phyloP scores from a whole-genome alignment of 2,329 filamentous ascomycete genomes.

The Venturia carpophila region DNA sequence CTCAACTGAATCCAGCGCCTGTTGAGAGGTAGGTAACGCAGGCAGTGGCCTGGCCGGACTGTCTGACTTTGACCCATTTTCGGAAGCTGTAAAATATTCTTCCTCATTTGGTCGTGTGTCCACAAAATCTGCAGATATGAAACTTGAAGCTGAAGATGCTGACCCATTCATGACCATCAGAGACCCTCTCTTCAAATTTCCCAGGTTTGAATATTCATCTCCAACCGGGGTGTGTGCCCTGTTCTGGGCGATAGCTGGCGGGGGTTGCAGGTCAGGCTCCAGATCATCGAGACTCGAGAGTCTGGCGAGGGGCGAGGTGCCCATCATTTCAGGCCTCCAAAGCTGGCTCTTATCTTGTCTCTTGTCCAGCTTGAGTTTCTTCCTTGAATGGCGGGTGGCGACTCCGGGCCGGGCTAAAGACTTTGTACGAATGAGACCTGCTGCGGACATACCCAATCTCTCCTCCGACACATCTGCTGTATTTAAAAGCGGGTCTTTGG shows the following conservation, averaged over 20 bases:
- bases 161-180: constrained; percentile 42
- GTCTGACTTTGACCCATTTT: not conserved
- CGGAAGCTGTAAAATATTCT: constrained; percentile 22
- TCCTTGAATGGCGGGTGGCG: constrained; percentile 28
- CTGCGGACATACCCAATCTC: not conserved
- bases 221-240: constrained; percentile 36
- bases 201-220: constrained; percentile 36
- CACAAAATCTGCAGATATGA: constrained; percentile 21
- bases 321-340: constrained; percentile 27
- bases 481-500: not conserved
- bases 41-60: not conserved
- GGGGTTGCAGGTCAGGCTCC: constrained; percentile 15
- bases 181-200: constrained; percentile 36
- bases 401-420: constrained; percentile 36
- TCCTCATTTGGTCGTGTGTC: constrained; percentile 18
- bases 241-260: not conserved
- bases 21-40: not conserved
- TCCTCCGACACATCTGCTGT: not conserved
- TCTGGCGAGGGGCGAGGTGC: constrained; percentile 23
- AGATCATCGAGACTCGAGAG: constrained; percentile 24
- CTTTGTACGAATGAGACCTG: constrained; percentile 27
- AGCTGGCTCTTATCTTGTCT: constrained; percentile 16
- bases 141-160: constrained; percentile 38
- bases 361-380: not conserved
- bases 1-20: not conserved